Conservation (phyloP, 768 basidiomycete genomes). For the Russula olivacea region DNA sequence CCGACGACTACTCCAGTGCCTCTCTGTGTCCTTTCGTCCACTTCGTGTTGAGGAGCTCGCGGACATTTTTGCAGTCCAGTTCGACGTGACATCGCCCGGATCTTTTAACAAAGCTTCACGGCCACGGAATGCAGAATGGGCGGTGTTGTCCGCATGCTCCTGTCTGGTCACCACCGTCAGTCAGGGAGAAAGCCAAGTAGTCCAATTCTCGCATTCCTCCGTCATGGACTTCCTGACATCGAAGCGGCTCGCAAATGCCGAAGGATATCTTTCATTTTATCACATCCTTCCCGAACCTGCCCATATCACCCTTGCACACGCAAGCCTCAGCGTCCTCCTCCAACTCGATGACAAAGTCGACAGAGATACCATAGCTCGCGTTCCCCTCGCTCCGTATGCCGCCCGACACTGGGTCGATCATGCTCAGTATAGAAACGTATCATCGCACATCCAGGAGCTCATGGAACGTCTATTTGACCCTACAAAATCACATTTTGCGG, state of each 20-base stretch:
- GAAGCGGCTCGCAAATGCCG: neutral
- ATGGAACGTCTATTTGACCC: neutral
- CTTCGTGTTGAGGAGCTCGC: neutral
- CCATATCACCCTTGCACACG: neutral
- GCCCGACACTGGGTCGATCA: neutral
- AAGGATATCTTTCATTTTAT: neutral
- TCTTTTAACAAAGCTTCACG: neutral
- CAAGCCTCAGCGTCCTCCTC: neutral
- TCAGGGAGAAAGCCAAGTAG: neutral
- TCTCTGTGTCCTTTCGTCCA: neutral
- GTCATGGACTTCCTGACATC: slow-evolving; percentile 2
- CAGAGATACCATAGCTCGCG: neutral
- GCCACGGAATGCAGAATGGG: neutral
- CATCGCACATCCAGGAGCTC: neutral
- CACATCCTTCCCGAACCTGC: neutral
- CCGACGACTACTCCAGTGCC: neutral
- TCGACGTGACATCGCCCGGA: neutral
- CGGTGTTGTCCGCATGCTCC: neutral
- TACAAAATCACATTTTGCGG: neutral
- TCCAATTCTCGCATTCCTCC: neutral
- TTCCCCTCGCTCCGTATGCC: neutral
- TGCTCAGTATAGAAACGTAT: neutral
- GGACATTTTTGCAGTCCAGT: neutral
- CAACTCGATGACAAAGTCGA: neutral
- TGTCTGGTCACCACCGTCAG: neutral